Conservation (phyloP, 768 basidiomycete species). For the Mycena latifolia region DNA sequence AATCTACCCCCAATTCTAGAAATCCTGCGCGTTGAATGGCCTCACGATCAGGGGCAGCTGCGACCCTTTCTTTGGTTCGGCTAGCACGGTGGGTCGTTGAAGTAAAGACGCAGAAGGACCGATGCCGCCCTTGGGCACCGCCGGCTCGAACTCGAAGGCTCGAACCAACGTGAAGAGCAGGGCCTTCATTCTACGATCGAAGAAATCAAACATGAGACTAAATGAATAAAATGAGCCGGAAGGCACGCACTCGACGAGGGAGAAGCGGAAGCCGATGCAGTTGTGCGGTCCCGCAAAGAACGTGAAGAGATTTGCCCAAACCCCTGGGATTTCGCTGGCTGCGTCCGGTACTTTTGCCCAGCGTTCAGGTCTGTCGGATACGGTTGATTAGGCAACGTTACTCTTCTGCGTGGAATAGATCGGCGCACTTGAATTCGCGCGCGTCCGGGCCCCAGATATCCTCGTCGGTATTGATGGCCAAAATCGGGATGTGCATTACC, state of each 20-base stretch:
- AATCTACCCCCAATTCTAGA: no score
- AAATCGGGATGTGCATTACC: slow-evolving; percentile 54
- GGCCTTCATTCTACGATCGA: slow-evolving; percentile 47
- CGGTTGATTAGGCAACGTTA: no score
- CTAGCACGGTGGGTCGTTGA: not conserved
- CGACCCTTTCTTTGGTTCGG: not conserved
- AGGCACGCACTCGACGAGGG: slow-evolving; percentile 50
- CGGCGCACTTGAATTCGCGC: slow-evolving; percentile 65
- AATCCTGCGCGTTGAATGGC: not conserved
- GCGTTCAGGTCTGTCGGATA: no score
- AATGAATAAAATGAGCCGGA: not conserved
- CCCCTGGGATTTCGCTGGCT: no score
- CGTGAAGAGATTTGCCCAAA: no score
- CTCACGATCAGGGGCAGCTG: not conserved
- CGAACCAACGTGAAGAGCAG: slow-evolving; percentile 54
- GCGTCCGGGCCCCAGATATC: slow-evolving; percentile 75
- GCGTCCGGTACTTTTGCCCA: no score
- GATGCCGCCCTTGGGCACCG: not conserved
- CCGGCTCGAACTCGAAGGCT: slow-evolving; percentile 55
- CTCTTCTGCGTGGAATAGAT: slow-evolving; percentile 69
- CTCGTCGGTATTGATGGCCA: slow-evolving; percentile 46
- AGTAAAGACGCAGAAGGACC: not conserved
- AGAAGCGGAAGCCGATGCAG: slow-evolving; percentile 65
- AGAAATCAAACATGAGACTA: not conserved
- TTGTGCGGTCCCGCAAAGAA: no score